Evolutionary conservation across 305 asterid species (phyloP).

Genomic region (Withania somnifera): DNA sequence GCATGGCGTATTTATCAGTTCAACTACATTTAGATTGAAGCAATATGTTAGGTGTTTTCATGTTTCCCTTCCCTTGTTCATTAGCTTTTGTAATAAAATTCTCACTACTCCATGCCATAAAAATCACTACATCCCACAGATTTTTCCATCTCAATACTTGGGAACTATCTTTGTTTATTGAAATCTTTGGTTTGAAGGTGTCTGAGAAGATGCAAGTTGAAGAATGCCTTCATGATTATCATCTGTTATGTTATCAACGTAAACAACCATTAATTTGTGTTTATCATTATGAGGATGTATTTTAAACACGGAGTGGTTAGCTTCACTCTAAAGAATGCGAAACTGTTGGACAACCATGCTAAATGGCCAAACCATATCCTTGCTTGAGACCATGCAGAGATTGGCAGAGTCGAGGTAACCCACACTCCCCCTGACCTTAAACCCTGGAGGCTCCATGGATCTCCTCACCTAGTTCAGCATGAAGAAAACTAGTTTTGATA

Average conservation of each 20-base stretch:
- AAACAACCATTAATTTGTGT: not conserved
- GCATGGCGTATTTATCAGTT: not conserved
- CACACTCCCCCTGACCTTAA: not conserved
- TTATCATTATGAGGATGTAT: not conserved
- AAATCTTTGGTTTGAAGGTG: not conserved
- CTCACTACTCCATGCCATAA: not conserved
- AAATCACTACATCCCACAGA: not conserved
- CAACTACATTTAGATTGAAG: not conserved
- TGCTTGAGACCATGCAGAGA: not conserved
- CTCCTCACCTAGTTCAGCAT: not conserved
- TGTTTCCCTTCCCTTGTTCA: not conserved
- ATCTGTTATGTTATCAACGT: not conserved
- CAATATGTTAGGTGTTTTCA: not conserved
- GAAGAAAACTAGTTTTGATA: not conserved
- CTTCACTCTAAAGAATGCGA: not conserved
- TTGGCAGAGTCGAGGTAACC: not conserved
- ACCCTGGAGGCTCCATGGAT: not conserved
- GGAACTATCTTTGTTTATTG: not conserved
- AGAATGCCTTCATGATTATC: not conserved
- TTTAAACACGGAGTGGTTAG: not conserved
- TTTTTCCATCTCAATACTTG: not conserved
- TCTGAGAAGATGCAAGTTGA: not conserved
- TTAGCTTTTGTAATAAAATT: not conserved
- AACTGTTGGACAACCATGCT: not conserved
- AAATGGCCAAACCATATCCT: not conserved